Evolutionary conservation across 441 rosid species (phyloP).

Genomic region (Aquilaria agallochum): DNA sequence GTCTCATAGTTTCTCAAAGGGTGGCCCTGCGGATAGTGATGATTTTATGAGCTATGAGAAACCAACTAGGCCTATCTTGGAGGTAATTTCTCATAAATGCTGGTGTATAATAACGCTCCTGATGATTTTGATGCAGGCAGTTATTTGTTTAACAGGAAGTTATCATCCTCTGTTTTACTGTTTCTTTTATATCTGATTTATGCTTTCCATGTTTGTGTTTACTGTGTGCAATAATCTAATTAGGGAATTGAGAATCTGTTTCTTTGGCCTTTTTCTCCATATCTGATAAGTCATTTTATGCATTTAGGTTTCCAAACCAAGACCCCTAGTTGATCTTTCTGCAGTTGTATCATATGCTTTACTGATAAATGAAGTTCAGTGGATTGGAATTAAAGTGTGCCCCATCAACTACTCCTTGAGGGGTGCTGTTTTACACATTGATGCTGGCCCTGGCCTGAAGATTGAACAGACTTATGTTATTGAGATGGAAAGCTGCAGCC

Average conservation of each 20-base stretch:
- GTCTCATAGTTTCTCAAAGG: constrained; percentile 97
- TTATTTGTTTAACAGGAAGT: too few species aligned
- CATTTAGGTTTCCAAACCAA: constrained; percentile 81
- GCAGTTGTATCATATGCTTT: constrained; percentile 89
- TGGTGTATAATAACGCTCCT: constrained; percentile 8
- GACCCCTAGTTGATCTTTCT: constrained; percentile 94
- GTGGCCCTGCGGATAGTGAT: constrained; percentile 94
- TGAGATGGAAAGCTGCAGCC: constrained; percentile 75
- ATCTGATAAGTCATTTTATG: constrained; percentile 23
- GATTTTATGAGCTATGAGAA: constrained; percentile 98
- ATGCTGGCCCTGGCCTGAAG: constrained; percentile 93
- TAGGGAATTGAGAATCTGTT: background rate
- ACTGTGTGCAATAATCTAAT: too few species aligned
- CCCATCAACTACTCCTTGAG: constrained; percentile 84
- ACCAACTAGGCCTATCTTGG: constrained; percentile 89
- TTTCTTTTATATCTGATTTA: too few species aligned
- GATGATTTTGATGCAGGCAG: too few species aligned
- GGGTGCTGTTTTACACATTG: constrained; percentile 85
- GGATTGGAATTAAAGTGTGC: constrained; percentile 77
- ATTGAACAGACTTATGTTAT: constrained; percentile 70
- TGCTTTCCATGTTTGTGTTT: too few species aligned
- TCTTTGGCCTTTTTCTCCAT: constrained; percentile 8
- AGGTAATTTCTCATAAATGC: constrained; percentile 40
- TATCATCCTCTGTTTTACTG: too few species aligned
- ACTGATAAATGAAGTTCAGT: constrained; percentile 91